phyloP scores from a whole-genome alignment of 371 early-diverging fungal genomes.

The Haplosporangium sp. region DNA sequence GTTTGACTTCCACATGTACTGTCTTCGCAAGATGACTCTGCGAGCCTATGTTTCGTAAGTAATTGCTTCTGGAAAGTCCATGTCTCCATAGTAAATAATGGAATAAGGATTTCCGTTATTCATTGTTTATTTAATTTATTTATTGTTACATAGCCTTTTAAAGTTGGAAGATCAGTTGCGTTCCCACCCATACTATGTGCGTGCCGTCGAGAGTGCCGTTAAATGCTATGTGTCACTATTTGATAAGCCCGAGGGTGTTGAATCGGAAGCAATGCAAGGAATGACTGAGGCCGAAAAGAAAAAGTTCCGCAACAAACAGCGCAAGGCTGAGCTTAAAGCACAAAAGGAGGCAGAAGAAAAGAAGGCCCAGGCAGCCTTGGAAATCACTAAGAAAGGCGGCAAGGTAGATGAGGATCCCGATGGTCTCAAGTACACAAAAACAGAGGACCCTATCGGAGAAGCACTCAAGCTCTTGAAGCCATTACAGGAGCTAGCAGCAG shows the following conservation, averaged over 20 bases:
- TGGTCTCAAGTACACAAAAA: conserved; percentile 54
- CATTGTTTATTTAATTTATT: neutral
- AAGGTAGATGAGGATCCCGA: conserved; percentile 57
- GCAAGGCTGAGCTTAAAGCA: conserved; percentile 55
- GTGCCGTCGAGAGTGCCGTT: conserved; percentile 84
- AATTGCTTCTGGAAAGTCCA: too few species aligned
- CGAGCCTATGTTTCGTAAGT: conserved; percentile 81
- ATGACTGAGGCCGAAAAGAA: conserved; percentile 75
- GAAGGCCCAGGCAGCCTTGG: conserved; percentile 51
- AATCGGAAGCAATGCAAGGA: conserved; percentile 61
- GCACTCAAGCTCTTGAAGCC: conserved; percentile 83
- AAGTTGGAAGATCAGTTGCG: conserved; percentile 83
- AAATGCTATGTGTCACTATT: conserved; percentile 74
- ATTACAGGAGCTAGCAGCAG: conserved; percentile 68
- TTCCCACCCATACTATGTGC: conserved; percentile 77
- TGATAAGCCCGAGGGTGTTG: conserved; percentile 68
- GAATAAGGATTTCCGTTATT: too few species aligned
- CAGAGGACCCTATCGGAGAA: conserved; percentile 77
- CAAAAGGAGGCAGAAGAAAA: conserved; percentile 55
- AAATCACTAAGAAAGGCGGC: conserved; percentile 56
- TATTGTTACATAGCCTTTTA: conserved; percentile 58
- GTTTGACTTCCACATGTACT: conserved; percentile 97
- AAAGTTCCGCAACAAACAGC: conserved; percentile 60
- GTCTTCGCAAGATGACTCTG: conserved; percentile 90
- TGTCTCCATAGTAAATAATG: neutral